A percentile compares a stretch with the other conserved stretches of the same genome.
These are phyloP conservation scores for Aspergillus spinulosporus DNA, from an alignment of 2,329 filamentous ascomycete species.

Conservation along the genomic window DNA sequence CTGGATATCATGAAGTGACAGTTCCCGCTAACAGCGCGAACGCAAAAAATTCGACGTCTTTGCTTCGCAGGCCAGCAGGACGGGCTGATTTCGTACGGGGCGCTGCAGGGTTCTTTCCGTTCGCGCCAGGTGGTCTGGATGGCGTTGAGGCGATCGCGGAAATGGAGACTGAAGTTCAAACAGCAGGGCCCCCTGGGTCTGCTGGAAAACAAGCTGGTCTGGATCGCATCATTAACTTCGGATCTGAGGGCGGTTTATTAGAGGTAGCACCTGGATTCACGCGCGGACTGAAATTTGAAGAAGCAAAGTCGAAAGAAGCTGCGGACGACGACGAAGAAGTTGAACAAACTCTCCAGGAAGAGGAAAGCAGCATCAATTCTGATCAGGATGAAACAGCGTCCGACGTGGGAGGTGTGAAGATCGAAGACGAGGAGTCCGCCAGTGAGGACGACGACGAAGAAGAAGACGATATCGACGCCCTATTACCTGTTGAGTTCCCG, in stretches of 20 bases:
- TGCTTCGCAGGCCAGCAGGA: conserved; percentile 80
- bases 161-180: conserved; percentile 70
- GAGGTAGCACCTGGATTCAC: conserved; percentile 79
- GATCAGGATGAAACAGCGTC: conserved; percentile 53
- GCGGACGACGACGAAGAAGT: conserved; percentile 68
- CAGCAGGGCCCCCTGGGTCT: conserved; percentile 48
- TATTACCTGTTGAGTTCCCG: conserved; percentile 90
- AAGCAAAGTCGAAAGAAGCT: conserved; percentile 59
- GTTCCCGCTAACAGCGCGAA: conserved; percentile 85
- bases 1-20: conserved; percentile 91
- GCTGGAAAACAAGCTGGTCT: conserved; percentile 55
- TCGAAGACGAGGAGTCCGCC: conserved; percentile 30
- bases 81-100: conserved; percentile 90
- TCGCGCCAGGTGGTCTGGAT: conserved; percentile 86
- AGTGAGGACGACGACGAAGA: conserved; percentile 26
- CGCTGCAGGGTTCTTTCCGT: conserved; percentile 90
- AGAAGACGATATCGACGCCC: conserved; percentile 71
- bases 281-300: conserved; percentile 72
- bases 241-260: conserved; percentile 73
- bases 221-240: conserved; percentile 83
- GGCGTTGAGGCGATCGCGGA: conserved; percentile 82
- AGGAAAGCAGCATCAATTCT: conserved; percentile 45
- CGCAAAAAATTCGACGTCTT: conserved; percentile 91
- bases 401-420: conserved; percentile 30
- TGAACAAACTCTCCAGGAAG: conserved; percentile 59